These are phyloP conservation scores for Phytophthora quininea DNA, from an alignment of 352 stramenopile genomes.

Conservation along the genomic window DNA sequence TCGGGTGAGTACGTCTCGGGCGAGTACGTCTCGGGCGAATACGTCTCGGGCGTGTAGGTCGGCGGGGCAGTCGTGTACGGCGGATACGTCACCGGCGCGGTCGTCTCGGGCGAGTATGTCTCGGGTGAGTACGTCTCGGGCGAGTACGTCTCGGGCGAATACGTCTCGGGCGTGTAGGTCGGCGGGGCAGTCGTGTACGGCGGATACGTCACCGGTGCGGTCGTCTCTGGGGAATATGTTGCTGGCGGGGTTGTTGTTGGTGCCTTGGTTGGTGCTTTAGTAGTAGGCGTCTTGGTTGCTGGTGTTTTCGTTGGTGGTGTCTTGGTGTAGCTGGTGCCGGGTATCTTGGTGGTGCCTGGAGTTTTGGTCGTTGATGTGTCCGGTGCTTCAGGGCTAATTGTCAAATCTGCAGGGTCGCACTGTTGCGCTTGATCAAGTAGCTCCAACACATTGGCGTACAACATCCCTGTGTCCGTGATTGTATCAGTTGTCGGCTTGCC, in stretches of 20 bases:
- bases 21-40: not conserved
- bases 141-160: not conserved
- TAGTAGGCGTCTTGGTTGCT: slow-evolving; percentile 7
- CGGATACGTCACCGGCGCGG: slow-evolving; percentile 3
- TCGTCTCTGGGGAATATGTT: not conserved
- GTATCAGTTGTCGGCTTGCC: slow-evolving; percentile 29
- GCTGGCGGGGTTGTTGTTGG: not conserved
- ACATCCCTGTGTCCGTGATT: slow-evolving; percentile 29
- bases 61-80: slow-evolving; percentile 1
- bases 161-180: slow-evolving; percentile 8
- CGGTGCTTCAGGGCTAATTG: slow-evolving; percentile 13
- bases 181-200: not conserved
- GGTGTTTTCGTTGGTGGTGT: slow-evolving; percentile 16
- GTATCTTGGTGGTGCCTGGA: slow-evolving; percentile 20
- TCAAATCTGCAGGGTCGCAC: slow-evolving; percentile 22
- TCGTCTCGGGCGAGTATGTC: slow-evolving; percentile 10
- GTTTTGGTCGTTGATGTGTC: slow-evolving; percentile 22
- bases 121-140: not conserved
- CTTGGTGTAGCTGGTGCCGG: slow-evolving; percentile 18
- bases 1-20: not conserved
- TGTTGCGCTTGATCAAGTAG: slow-evolving; percentile 23
- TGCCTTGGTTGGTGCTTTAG: not conserved
- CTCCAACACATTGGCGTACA: slow-evolving; percentile 22
- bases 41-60: slow-evolving; percentile 12
- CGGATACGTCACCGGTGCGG: not conserved